Evolutionary conservation across 345 rosid species (phyloP).

Genomic region (Corymbia maculata): DNA sequence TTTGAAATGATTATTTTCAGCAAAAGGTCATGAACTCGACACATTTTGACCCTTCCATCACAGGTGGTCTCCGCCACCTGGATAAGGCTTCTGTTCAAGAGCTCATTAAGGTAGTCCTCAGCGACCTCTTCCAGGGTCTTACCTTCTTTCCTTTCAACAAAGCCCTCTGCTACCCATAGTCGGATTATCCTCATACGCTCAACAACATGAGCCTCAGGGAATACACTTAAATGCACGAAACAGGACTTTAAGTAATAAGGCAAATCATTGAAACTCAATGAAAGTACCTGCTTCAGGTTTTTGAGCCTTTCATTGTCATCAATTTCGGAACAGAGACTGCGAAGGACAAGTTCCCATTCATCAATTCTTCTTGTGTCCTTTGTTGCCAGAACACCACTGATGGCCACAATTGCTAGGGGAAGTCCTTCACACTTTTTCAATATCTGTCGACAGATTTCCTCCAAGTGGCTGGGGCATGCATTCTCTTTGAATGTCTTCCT

Average conservation of each 20-base stretch:
- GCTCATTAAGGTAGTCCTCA: constrained; percentile 28
- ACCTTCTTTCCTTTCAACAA: constrained; percentile 28
- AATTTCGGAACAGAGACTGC: constrained; percentile 22
- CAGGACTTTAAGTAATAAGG: constrained; percentile 34
- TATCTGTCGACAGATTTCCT: constrained; percentile 14
- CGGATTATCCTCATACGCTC: constrained; percentile 16
- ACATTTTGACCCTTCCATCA: constrained; percentile 21
- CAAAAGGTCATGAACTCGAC: constrained; percentile 29
- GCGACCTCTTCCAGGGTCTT: constrained; percentile 33
- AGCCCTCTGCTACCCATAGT: constrained; percentile 38
- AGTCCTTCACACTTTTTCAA: constrained; percentile 32
- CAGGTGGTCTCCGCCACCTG: constrained; percentile 11
- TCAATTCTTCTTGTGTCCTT: constrained; percentile 11
- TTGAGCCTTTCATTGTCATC: constrained; percentile 17
- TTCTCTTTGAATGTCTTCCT: constrained; percentile 19
- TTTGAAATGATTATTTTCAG: constrained; percentile 19
- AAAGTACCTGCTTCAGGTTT: constrained; percentile 21
- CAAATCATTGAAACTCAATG: constrained; percentile 32
- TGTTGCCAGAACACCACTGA: constrained; percentile 30
- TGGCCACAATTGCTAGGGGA: constrained; percentile 38
- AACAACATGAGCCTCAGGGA: constrained; percentile 22
- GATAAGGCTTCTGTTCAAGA: constrained; percentile 27
- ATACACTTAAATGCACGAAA: constrained; percentile 27
- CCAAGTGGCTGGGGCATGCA: constrained; percentile 18
- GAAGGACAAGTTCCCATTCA: constrained; percentile 26